Evolutionary conservation across 2,329 filamentous ascomycete genomes (phyloP), one percentile per base, ranked within the genome.

Genomic region (Penicillium sp.): DNA sequence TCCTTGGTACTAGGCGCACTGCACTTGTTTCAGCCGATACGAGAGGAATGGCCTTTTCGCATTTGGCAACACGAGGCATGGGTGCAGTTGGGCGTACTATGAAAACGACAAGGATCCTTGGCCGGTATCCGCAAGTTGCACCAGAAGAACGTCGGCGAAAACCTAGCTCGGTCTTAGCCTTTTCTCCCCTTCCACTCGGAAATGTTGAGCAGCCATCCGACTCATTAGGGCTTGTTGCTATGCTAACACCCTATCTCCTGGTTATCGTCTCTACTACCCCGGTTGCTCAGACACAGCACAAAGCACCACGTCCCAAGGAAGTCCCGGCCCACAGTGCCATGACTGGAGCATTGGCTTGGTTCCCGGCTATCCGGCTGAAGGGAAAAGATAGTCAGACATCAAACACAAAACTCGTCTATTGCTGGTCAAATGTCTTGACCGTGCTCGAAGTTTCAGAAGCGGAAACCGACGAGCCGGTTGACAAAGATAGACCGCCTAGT

Each of bases 201-300:
- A 99, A 97, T 67, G 86, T 95, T 2, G 92, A 96, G 69, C 88
- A 93, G 61, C 83, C 87, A 5, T 96, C 92, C 2, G 94, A 99
- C 71, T 81, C 83, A 3, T 85, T 99, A 79, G 94, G 94, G 0
- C 76, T 99, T 52, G 97, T 95, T 39, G 95, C 95, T 5, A 92
- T 99, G 82, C 80, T 99, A 52, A 99, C 94, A 0, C 94, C 94
- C 0, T 97, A 99, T 73, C 79, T 99, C 4, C 80, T 99, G 34
- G 94, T 99, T 33, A 92, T 99, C 64, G 94, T 99, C 11, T 99
- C 95, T 0, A 99, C 94, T 0, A 99, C 93, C 0, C 94, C 94
- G 0, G 83, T 97, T 31, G 94, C 95, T 3, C 92, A 97, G 71
- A 99, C 94, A 1, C 94, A 99, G 69, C 90, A 97, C 73, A 99